These are phyloP conservation scores for Dictyostelium firmibasis DNA, from an alignment of 78 protist species.

Conservation along the genomic window DNA sequence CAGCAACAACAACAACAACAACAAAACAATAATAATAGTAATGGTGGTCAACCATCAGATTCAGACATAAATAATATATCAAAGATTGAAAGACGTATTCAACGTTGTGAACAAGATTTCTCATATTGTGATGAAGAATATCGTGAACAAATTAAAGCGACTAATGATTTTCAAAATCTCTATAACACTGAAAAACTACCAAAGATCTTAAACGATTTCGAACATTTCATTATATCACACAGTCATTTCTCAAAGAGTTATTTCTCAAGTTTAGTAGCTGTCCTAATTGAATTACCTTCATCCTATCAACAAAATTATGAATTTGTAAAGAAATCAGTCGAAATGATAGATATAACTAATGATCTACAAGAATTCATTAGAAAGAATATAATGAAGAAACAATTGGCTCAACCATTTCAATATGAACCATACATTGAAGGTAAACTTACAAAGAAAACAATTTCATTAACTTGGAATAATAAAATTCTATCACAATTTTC, in stretches of 20 bases:
- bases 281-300: constrained; percentile 32
- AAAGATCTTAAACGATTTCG: constrained; percentile 65
- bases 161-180: constrained; percentile 66
- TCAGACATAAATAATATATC: neutral
- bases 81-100: constrained; percentile 16
- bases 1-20: neutral
- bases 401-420: constrained; percentile 31
- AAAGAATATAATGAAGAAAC: constrained; percentile 35
- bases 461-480: constrained; percentile 12
- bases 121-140: constrained; percentile 37
- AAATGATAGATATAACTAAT: constrained; percentile 20
- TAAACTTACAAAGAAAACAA: neutral
- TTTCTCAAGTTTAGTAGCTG: neutral
- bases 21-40: too few relatives aligned
- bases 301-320: constrained; percentile 14
- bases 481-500: constrained; percentile 11
- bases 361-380: constrained; percentile 71
- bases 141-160: constrained; percentile 69
- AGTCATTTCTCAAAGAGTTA: constrained; percentile 44
- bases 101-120: constrained; percentile 10
- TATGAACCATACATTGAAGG: constrained; percentile 73
- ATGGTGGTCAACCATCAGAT: constrained; percentile 23
- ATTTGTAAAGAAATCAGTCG: constrained; percentile 7
- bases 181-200: constrained; percentile 56
- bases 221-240: constrained; percentile 25